Evolutionary conservation across 164 flowering plant genomes (phyloP).

Genomic region (Aristolochia californica): DNA sequence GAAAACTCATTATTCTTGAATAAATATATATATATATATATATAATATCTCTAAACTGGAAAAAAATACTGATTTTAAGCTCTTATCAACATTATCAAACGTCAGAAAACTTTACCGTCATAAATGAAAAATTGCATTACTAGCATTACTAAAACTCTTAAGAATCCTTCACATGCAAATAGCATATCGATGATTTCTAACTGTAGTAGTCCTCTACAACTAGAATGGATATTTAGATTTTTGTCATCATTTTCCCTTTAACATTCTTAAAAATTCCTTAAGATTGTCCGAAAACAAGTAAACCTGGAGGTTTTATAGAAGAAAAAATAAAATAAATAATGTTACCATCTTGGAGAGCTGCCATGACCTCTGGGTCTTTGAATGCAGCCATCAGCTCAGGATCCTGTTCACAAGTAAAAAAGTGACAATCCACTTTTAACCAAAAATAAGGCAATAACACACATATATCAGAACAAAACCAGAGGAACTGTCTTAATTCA

Average conservation of each 20-base stretch:
- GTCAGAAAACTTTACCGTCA: no score
- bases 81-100: no score
- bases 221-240: not conserved
- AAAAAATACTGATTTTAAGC: no score
- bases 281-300: not conserved
- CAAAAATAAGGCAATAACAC: not conserved
- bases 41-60: no score
- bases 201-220: not conserved
- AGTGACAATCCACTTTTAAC: not conserved
- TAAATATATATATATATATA: no score
- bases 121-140: no score
- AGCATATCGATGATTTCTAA: not conserved
- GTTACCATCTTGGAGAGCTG: slow-evolving; percentile 95
- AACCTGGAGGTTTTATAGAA: not conserved
- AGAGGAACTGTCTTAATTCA: not conserved
- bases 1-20: no score
- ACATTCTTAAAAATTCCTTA: not conserved
- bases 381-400: slow-evolving; percentile 96
- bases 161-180: not conserved
- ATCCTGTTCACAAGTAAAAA: slow-evolving; percentile 39
- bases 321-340: not conserved
- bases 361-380: slow-evolving; percentile 91
- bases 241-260: not conserved
- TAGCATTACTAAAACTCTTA: no score
- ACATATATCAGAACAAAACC: not conserved